Evolutionary conservation across 73 alveolate species (phyloP).

Genomic region (Blepharisma stoltei): DNA sequence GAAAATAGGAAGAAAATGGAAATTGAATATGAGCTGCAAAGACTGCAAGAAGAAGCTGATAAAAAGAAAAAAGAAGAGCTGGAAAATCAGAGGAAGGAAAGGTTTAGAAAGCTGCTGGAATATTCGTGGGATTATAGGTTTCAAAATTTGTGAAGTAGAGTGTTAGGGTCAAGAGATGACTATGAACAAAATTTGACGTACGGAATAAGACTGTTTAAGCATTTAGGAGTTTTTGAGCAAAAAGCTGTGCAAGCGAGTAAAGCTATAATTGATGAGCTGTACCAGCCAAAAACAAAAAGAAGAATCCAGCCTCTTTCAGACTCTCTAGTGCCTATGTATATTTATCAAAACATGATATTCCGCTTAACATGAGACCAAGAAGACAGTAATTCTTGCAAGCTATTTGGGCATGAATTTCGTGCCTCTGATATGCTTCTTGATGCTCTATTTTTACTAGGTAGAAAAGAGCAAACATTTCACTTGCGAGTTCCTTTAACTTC

Average conservation of each 20-base stretch:
- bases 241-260: neutral
- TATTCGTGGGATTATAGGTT: constrained; percentile 22
- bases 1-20: neutral
- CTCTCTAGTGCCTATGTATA: neutral
- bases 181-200: neutral
- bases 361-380: neutral
- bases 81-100: neutral
- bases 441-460: constrained; percentile 47
- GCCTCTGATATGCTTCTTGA: constrained; percentile 57
- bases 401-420: constrained; percentile 50
- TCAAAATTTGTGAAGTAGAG: neutral
- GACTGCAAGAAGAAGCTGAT: constrained; percentile 23
- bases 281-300: neutral
- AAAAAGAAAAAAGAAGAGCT: neutral
- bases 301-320: neutral
- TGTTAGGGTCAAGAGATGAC: neutral
- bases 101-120: neutral
- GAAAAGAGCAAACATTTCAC: constrained; percentile 31
- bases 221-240: neutral
- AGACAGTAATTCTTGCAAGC: constrained; percentile 43
- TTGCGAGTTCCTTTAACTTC: constrained; percentile 48
- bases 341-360: neutral
- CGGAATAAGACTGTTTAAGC: neutral
- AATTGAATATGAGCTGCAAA: neutral
- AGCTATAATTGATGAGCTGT: neutral